Evolutionary conservation across 2,329 filamentous ascomycete genomes (phyloP).

Genomic region (Chrysosphaeria jannelii): DNA sequence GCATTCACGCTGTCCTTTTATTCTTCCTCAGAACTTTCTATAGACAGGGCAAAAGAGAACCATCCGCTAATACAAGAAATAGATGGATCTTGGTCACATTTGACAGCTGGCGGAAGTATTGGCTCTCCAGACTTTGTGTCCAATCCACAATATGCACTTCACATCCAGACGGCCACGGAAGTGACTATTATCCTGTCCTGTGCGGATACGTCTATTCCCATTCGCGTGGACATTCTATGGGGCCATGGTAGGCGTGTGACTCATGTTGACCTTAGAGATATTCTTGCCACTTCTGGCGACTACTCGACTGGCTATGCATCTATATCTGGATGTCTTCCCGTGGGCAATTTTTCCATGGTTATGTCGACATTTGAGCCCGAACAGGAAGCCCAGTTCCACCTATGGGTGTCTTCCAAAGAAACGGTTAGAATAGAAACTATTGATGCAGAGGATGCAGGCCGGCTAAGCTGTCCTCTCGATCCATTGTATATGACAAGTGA

Average conservation of each 20-base stretch:
- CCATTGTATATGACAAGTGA: no score
- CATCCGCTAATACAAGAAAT: constrained; percentile 28
- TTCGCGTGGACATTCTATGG: constrained; percentile 67
- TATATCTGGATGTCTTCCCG: constrained; percentile 27
- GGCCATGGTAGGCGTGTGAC: constrained; percentile 32
- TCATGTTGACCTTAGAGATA: no score
- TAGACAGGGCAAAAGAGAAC: constrained; percentile 28
- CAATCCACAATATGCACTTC: constrained; percentile 64
- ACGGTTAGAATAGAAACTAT: no score
- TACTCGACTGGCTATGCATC: constrained; percentile 58
- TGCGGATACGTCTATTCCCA: constrained; percentile 30
- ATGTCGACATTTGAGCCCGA: constrained; percentile 72
- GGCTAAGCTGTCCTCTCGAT: no score
- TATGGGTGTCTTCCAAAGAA: no score
- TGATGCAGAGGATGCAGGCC: no score
- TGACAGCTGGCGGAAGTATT: constrained; percentile 62
- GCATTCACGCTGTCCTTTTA: constrained; percentile 73
- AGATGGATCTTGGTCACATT: constrained; percentile 39
- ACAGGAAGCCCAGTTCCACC: constrained; percentile 45
- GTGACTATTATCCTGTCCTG: constrained; percentile 49
- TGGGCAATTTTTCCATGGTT: constrained; percentile 60
- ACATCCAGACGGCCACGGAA: constrained; percentile 22
- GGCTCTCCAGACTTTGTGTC: constrained; percentile 44
- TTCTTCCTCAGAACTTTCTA: constrained; percentile 25
- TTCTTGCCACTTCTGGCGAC: constrained; percentile 53